These are phyloP conservation scores for Arthrobotrys entomopaga DNA, from an alignment of 2,329 filamentous ascomycete genomes.

Conservation along the genomic window DNA sequence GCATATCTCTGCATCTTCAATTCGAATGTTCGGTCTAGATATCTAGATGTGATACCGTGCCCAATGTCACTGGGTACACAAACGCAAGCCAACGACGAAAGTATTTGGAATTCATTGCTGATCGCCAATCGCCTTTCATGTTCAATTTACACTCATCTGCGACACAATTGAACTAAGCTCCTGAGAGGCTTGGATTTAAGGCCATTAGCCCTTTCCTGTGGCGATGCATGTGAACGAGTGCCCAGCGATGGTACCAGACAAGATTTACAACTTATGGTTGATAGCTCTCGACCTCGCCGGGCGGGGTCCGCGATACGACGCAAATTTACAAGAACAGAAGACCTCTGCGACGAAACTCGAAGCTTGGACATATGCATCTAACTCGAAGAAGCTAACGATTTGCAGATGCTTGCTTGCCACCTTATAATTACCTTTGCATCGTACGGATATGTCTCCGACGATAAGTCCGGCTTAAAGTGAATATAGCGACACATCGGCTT, in stretches of 20 bases:
- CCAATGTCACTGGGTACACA: constrained; percentile 13
- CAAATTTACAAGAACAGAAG: constrained; percentile 25
- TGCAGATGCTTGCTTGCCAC: constrained; percentile 31
- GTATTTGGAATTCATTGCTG: constrained; percentile 24
- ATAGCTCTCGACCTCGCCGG: constrained; percentile 21
- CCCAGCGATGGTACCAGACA: neutral
- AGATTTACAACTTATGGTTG: no score
- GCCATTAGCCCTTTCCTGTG: neutral
- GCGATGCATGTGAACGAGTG: constrained; percentile 11
- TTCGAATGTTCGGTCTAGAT: neutral
- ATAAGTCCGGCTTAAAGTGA: constrained; percentile 5
- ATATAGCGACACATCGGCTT: constrained; percentile 3
- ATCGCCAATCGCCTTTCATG: neutral
- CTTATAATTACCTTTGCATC: neutral
- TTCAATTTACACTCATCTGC: neutral
- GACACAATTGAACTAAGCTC: constrained; percentile 1
- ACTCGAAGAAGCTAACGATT: constrained; percentile 34
- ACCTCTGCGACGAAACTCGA: constrained; percentile 12
- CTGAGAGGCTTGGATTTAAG: no score
- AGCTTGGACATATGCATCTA: constrained; percentile 28
- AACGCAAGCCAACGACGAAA: constrained; percentile 14
- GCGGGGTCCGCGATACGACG: constrained; percentile 45
- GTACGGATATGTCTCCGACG: neutral
- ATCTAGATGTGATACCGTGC: constrained; percentile 17
- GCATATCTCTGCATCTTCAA: neutral